Base-by-base conservation (phyloP, 306 rosid genomes). In the Datisca glomerata region DNA sequence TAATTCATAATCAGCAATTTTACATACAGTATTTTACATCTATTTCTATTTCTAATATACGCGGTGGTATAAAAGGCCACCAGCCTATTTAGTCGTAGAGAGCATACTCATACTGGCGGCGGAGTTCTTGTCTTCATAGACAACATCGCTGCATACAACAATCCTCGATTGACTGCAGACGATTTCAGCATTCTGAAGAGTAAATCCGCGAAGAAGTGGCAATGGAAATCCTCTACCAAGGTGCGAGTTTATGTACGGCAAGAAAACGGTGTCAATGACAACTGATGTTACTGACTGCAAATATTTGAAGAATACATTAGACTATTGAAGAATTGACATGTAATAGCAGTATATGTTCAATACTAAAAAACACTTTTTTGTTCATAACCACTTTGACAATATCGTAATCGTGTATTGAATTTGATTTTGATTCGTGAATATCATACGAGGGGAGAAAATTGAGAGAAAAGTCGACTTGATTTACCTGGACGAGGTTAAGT, bases 401-500 rank as follows among this genome's bases (percentile, higher is more conserved):
- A 28, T 28, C 33, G 7, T 28, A n/a, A 28, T 28, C 33, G 33
- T 12, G 33, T 28, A 28, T 46, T 27, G 18, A 1, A 20, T 31
- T 11, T 9, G 15, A 45, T 15, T 28, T 18, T 1, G n/a, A 2
- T 12, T 22, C 24, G 12, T 23, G 14, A 25, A 25, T 25, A 4
- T 25, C 8, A 25, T 4, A 25, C 4, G 8, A 4, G 4, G 4
- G 31, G 8, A 25, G 31, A 25, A 25, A 4, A 15, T 4, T 3
- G 15, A 15, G 27, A 11, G 4, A 29, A 28, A 3, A 12, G 34
- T 12, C 13, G 8, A 38, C 18, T 17, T 16, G 29, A 18, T 12
- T 15, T 70, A 87, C 94, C 93, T 82, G 67, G 56, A 82, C 37
- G n/a, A 82, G 78, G 64, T 1, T 37, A 41, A 79, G 53, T 57